These are phyloP conservation scores for Colletotrichum echinochloae DNA, from an alignment of 2,329 filamentous ascomycete species.

Conservation along the genomic window DNA sequence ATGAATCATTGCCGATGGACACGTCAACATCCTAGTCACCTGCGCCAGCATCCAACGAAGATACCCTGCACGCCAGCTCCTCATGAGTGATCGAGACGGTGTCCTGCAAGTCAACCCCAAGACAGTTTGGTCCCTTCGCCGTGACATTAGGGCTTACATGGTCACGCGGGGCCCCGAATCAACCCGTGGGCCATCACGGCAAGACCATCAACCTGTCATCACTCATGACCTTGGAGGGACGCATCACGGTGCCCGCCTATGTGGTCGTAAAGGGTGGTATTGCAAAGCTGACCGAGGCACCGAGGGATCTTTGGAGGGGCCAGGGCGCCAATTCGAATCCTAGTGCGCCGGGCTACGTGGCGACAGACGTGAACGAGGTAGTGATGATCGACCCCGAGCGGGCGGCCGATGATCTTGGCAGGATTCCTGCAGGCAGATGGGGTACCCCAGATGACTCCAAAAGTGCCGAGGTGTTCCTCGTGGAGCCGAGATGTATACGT, in stretches of 20 bases:
- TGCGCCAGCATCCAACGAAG: conserved; percentile 76
- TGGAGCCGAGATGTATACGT: conserved; percentile 81
- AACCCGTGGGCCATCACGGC: conserved; percentile 67
- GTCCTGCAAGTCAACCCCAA: conserved; percentile 86
- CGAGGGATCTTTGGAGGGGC: conserved; percentile 87
- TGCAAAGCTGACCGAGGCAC: conserved; percentile 83
- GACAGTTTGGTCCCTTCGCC: conserved; percentile 81
- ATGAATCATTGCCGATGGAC: conserved; percentile 42
- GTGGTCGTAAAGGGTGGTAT: conserved; percentile 88
- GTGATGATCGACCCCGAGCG: conserved; percentile 78
- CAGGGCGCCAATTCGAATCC: conserved; percentile 86
- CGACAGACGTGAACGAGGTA: conserved; percentile 93
- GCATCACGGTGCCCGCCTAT: conserved; percentile 88
- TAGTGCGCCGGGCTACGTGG: conserved; percentile 90
- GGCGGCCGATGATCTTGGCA: conserved; percentile 77
- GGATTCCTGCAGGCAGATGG: conserved; percentile 89
- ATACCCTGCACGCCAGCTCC: conserved; percentile 73
- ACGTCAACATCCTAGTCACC: conserved; percentile 71
- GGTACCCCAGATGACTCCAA: conserved; percentile 88
- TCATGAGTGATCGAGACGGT: conserved; percentile 72
- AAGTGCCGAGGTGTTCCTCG: conserved; percentile 82
- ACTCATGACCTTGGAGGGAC: conserved; percentile 86
- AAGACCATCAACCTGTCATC: conserved; percentile 87
- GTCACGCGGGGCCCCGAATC: conserved; percentile 63
- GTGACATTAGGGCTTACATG: conserved; percentile 84